phyloP scores from a whole-genome alignment of 495 filamentous ascomycete genomes.

The Pyrenula massariospora region DNA sequence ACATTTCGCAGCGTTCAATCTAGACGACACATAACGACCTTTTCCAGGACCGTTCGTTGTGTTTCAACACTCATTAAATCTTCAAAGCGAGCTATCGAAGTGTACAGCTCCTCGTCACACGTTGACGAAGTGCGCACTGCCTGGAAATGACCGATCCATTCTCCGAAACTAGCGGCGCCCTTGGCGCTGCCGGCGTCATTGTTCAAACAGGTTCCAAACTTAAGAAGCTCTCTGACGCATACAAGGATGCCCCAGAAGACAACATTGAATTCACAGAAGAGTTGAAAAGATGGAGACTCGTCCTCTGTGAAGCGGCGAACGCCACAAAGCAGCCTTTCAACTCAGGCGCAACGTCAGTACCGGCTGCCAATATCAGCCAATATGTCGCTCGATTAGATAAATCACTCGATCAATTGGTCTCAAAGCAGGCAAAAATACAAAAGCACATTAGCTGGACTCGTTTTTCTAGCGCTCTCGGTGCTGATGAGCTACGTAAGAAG shows the following conservation, averaged over 20 bases:
- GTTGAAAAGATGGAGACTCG: neutral
- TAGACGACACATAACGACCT: too few species aligned
- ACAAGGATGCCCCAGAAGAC: neutral
- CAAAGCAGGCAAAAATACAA: neutral
- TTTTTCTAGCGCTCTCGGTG: neutral
- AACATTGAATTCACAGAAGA: neutral
- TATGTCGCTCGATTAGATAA: neutral
- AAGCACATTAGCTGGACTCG: neutral
- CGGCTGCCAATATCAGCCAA: neutral
- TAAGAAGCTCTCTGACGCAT: neutral
- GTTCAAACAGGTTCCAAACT: conserved; percentile 13
- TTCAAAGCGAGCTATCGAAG: neutral
- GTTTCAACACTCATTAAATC: too few species aligned
- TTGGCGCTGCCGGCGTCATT: conserved; percentile 7
- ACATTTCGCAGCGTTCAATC: too few species aligned
- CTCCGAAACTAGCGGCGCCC: conserved; percentile 1
- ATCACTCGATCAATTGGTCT: neutral
- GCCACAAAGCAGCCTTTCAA: neutral
- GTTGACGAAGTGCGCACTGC: too few species aligned
- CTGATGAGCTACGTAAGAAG: neutral
- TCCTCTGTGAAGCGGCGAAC: neutral
- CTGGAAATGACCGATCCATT: neutral
- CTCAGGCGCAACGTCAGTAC: neutral
- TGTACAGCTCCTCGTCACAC: neutral
- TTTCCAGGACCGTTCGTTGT: too few species aligned